Evolutionary conservation across 2,329 filamentous ascomycete species (phyloP), one percentile per base, ranked within the genome.

Genomic region (Magnaporthales sp.): DNA sequence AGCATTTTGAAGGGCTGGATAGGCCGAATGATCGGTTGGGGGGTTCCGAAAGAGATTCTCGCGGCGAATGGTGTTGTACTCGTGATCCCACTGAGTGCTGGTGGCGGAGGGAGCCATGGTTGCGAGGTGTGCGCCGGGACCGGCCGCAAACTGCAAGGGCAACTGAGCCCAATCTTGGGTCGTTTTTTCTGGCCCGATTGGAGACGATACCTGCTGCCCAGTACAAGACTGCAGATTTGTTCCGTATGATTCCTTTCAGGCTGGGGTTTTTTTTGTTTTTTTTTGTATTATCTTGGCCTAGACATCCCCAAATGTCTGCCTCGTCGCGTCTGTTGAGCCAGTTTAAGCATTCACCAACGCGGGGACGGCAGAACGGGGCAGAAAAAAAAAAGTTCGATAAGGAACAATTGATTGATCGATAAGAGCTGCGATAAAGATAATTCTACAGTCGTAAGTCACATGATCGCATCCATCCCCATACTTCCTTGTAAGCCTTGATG

Each of bases 21-120:
- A 98, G 68, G 94, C 92, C 10, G 91, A 91, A 72, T 87, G 90
- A 75, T 98, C 93, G 74, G 86, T 90, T 0, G 95, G 94, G 22
- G 95, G 94, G 71, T 96, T 89, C 73, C 87, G 85, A 77, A 99
- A 99, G 26, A 99, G 90, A 65, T 91, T 85, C 74, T 99, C 92
- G 73, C 94, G 90, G 68, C 92, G 89, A 68, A 93, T 80, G 4
- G 92, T 96, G 76, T 97, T 86, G 80, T 91, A 98, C 72, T 93
- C 86, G 77, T 91, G 89, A 71, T 92, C 87, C 94, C 94, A 97
- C 75, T 86, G 81, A 66, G 89, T 91, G 68, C 82, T 81, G 68
- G 89, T 91, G 70, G 83, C 51, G 19, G 64, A 4, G 54, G 54
- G 64, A 32, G 64, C 56, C 64, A 66, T 66, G 22, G 26, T 51